Evolutionary conservation across 306 rosid species (phyloP), one percentile per base, ranked within the genome.

Genomic region (Acacia melanoxylon): DNA sequence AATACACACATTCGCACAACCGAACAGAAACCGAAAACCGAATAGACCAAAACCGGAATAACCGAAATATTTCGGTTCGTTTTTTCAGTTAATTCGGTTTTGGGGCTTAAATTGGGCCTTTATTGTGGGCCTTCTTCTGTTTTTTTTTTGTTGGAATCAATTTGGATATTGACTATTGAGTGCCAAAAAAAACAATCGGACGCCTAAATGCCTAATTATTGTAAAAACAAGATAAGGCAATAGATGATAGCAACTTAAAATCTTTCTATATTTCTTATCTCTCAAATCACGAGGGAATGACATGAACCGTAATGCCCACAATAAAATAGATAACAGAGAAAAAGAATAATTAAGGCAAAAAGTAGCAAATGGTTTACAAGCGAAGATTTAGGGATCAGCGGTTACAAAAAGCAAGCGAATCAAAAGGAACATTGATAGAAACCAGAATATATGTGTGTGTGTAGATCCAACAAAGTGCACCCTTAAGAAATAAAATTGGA

Each of bases 391-490:
- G 59, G 76, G 25, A 15, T 24, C 41, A 29, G 41, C 37, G 6
- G 40, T 63, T 25, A 25, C 40, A 72, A 16, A 14, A 24, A 45
- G 59, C 40, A 27, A 25, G 76, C 76, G n/a, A 37, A 82, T 44
- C 58, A 40, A 72, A n/a, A 68, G 7, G 29, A 48, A 61, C 69
- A 67, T 11, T 16, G 16, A 16, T 54, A 25, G n/a, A 72, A 72
- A 25, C 51, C 41, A 76, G 56, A n/a, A n/a, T n/a, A n/a, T n/a
- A n/a, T n/a, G n/a, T n/a, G n/a, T n/a, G n/a, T n/a, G n/a, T n/a
- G 22, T 71, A 68, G 84, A 83, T 83, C 92, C 61, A 76, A 74
- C 56, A 20, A 12, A 56, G 25, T 2, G 25, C 62, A 20, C 10
- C 27, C 8, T 56, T 56, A 56, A 19, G 25, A 20, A 56, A 56